Percentiles rank a stretch among this genome's conserved stretches.
These are phyloP conservation scores for Peronospora farinosa DNA, from an alignment of 352 stramenopile species.

Conservation along the genomic window DNA sequence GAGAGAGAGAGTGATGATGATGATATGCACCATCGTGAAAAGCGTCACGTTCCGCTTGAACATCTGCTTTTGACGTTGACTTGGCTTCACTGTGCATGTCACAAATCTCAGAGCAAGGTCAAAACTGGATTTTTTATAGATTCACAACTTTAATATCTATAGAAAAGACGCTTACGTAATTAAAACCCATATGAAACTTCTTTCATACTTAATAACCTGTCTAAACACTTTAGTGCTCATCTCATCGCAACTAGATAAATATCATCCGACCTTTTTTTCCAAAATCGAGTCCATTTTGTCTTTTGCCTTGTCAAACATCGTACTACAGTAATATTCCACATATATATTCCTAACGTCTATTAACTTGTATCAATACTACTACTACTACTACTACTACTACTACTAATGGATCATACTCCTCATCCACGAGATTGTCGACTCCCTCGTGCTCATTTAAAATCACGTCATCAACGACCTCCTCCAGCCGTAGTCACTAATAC, in stretches of 20 bases:
- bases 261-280: no score
- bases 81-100: conserved; percentile 7
- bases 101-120: conserved; percentile 9
- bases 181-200: no score
- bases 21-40: conserved; percentile 7
- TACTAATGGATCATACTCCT: conserved; percentile 9
- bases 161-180: no score
- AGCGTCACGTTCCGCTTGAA: conserved; percentile 12
- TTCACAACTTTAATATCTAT: conserved; percentile 1
- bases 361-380: no score
- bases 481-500: conserved; percentile 10
- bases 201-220: background rate
- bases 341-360: no score
- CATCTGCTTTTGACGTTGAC: conserved; percentile 9
- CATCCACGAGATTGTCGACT: conserved; percentile 11
- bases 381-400: no score
- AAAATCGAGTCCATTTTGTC: conserved; percentile 1
- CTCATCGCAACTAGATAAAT: background rate
- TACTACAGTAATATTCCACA: no score
- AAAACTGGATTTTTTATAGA: background rate
- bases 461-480: conserved; percentile 1
- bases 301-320: background rate
- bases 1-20: no score
- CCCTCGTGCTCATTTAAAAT: conserved; percentile 14
- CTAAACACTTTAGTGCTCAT: background rate